phyloP scores from a whole-genome alignment of 1,284 basidiomycete species.

The Malassezia japonica region DNA sequence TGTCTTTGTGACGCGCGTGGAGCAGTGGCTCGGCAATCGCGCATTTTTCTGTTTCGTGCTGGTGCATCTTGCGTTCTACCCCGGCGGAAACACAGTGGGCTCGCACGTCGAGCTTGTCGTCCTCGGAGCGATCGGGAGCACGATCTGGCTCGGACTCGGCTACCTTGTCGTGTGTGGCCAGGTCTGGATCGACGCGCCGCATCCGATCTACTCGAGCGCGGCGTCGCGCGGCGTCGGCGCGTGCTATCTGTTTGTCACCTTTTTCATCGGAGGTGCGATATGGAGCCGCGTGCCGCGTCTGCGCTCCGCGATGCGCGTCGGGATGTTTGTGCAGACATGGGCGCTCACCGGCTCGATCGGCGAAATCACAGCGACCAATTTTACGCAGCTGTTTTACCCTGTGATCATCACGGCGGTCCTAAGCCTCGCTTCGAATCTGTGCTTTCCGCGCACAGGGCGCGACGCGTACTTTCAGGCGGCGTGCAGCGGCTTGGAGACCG shows the following conservation, averaged over 20 bases:
- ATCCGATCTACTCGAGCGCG: slow-evolving; percentile 17
- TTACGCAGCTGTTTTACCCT: slow-evolving; percentile 30
- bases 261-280: slow-evolving; percentile 22
- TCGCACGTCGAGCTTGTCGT: slow-evolving; percentile 27
- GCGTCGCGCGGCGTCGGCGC: slow-evolving; percentile 28
- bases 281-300: slow-evolving; percentile 30
- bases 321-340: slow-evolving; percentile 29
- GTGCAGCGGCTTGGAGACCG: background rate
- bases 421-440: slow-evolving; percentile 20
- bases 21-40: background rate
- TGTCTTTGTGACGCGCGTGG: slow-evolving; percentile 2
- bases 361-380: slow-evolving; percentile 22
- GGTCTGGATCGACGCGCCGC: slow-evolving; percentile 26
- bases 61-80: slow-evolving; percentile 24
- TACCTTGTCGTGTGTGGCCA: slow-evolving; percentile 23
- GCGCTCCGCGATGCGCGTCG: slow-evolving; percentile 22
- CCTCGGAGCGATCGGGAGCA: slow-evolving; percentile 22
- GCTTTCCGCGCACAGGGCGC: slow-evolving; percentile 27
- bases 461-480: slow-evolving; percentile 12
- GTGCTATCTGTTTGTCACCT: slow-evolving; percentile 23
- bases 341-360: slow-evolving; percentile 23
- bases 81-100: slow-evolving; percentile 25
- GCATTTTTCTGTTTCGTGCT: slow-evolving; percentile 4
- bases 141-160: slow-evolving; percentile 22
- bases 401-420: slow-evolving; percentile 25